phyloP scores from a whole-genome alignment of 2,329 filamentous ascomycete species.

The Clathrospora elynae region DNA sequence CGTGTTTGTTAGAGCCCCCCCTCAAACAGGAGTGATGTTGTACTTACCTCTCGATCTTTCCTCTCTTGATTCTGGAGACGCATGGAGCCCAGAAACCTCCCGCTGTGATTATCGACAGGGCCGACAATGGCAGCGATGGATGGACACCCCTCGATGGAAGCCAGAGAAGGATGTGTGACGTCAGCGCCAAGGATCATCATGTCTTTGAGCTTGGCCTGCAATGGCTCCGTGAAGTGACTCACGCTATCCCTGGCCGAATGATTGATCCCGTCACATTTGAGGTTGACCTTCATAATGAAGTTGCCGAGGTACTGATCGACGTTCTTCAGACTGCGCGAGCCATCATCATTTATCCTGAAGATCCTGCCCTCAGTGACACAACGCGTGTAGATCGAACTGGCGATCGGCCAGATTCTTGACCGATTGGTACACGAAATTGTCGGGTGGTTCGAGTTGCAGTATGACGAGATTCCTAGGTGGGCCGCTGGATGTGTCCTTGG shows the following conservation, averaged over 20 bases:
- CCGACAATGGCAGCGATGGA: conserved; percentile 52
- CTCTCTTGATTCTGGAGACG: conserved; percentile 34
- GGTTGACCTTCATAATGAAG: conserved; percentile 36
- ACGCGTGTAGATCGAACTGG: too few species aligned
- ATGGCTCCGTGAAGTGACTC: not conserved
- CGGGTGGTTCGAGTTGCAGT: too few species aligned
- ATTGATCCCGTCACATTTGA: conserved; percentile 35
- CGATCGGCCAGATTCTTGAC: too few species aligned
- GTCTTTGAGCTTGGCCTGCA: too few species aligned
- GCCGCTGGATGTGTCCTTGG: too few species aligned
- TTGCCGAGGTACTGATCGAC: too few species aligned
- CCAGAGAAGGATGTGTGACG: conserved; percentile 49
- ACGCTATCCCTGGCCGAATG: conserved; percentile 14
- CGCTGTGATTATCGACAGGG: conserved; percentile 40
- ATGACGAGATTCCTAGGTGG: too few species aligned
- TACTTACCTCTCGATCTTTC: not conserved
- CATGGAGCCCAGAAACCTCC: conserved; percentile 46
- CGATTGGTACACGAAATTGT: too few species aligned
- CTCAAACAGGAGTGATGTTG: too few species aligned
- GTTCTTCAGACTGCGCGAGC: too few species aligned
- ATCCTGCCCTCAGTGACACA: too few species aligned
- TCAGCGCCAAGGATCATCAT: conserved; percentile 41
- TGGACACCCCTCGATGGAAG: conserved; percentile 31
- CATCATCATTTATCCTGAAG: too few species aligned
- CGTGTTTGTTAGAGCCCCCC: not conserved